A percentile compares a stretch with the other conserved stretches of the same genome.
Conservation (phyloP, 129 eudicot species). For the Oenanthe sinensis region DNA sequence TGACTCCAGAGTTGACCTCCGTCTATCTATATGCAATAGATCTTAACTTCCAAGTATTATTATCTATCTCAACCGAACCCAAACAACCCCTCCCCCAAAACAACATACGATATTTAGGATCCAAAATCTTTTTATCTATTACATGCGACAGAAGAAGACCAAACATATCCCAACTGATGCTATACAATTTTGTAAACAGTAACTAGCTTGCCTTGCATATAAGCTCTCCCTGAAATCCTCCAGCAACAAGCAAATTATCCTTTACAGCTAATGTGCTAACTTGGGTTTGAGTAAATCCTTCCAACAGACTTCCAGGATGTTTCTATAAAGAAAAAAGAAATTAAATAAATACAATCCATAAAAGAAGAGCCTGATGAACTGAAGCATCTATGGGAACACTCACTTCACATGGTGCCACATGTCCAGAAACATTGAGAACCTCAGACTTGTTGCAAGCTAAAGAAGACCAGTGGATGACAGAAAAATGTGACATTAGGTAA, state of each 20-base stretch:
- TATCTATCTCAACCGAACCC: background rate
- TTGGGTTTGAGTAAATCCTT: slow-evolving; percentile 80
- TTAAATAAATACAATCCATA: background rate
- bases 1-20: background rate
- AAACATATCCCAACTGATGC: background rate
- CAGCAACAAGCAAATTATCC: slow-evolving; percentile 78
- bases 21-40: background rate
- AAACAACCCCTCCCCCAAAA: background rate
- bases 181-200: background rate
- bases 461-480: slow-evolving; percentile 72
- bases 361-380: background rate
- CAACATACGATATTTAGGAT: background rate
- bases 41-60: background rate
- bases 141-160: background rate
- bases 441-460: slow-evolving; percentile 51
- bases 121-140: background rate
- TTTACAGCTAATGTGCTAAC: slow-evolving; percentile 84
- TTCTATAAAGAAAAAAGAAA: slow-evolving; percentile 28
- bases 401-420: slow-evolving; percentile 81
- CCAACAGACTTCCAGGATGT: slow-evolving; percentile 82
- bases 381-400: slow-evolving; percentile 7
- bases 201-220: slow-evolving; percentile 64
- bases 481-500: slow-evolving; percentile 64
- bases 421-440: slow-evolving; percentile 84
- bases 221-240: slow-evolving; percentile 87